These are phyloP conservation scores for Thielaviopsis ethacetica DNA, from an alignment of 2,329 filamentous ascomycete species.

Conservation along the genomic window DNA sequence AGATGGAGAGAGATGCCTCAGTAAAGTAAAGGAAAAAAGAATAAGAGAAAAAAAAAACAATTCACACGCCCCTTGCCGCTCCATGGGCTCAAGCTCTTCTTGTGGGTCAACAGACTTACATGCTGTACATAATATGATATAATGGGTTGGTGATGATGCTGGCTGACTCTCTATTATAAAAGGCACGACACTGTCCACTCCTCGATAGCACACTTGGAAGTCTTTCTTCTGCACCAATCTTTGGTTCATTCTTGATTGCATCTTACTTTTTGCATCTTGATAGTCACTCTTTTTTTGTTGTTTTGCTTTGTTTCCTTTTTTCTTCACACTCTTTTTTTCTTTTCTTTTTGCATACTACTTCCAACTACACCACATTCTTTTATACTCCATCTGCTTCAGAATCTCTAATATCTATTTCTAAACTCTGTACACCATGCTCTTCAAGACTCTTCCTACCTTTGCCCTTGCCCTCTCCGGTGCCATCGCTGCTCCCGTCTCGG, in stretches of 20 bases:
- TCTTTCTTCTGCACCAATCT: not conserved
- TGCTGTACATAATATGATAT: no score
- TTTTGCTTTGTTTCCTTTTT: conserved; percentile 11
- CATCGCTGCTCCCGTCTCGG: conserved; percentile 1
- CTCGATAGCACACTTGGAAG: not conserved
- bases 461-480: conserved; percentile 2
- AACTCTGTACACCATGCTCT: conserved; percentile 3
- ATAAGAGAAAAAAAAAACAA: no score
- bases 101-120: no score
- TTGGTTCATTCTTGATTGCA: conserved; percentile 4
- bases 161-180: not conserved
- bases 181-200: not conserved
- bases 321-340: conserved; percentile 1
- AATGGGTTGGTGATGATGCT: no score
- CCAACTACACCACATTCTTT: not conserved
- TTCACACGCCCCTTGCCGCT: no score
- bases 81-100: no score
- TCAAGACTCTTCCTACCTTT: conserved; percentile 5
- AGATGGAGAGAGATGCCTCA: no score
- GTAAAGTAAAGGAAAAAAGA: no score
- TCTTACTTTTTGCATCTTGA: not conserved
- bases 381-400: not conserved
- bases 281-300: not conserved
- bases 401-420: not conserved
- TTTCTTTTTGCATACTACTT: not conserved